Percentiles rank a stretch among this genome's conserved stretches.
Conservation (phyloP, 2,329 filamentous ascomycete species). For the Tolypocladium tundrense region DNA sequence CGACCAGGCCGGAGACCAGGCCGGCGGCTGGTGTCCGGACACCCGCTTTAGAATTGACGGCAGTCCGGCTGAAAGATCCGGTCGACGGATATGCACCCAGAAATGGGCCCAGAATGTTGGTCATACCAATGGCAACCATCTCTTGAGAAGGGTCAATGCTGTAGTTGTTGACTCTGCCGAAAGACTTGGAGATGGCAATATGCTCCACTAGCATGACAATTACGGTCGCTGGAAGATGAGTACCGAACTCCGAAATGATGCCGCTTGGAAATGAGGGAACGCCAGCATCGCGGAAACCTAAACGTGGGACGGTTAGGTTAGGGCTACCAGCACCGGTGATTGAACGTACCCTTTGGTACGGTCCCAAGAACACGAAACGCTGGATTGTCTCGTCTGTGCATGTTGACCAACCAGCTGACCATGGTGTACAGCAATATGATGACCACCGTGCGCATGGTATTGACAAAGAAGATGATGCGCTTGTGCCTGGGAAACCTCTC, state of each 20-base stretch:
- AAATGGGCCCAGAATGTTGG: conserved; percentile 84
- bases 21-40: conserved; percentile 86
- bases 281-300: conserved; percentile 68
- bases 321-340: not conserved
- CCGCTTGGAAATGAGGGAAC: conserved; percentile 57
- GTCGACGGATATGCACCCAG: conserved; percentile 87
- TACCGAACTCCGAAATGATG: conserved; percentile 59
- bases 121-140: conserved; percentile 85
- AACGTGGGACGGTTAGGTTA: not conserved
- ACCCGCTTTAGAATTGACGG: conserved; percentile 94
- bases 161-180: conserved; percentile 93
- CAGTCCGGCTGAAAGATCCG: conserved; percentile 90
- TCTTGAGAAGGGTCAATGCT: conserved; percentile 92
- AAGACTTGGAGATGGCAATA: conserved; percentile 94
- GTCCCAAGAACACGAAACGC: conserved; percentile 63
- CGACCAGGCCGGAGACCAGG: conserved; percentile 75
- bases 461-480: conserved; percentile 81
- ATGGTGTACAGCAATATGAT: conserved; percentile 87
- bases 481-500: conserved; percentile 58
- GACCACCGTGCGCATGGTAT: conserved; percentile 81
- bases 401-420: conserved; percentile 79
- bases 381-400: conserved; percentile 50
- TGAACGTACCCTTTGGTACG: conserved; percentile 58
- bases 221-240: conserved; percentile 71
- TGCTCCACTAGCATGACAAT: conserved; percentile 97